phyloP scores from a whole-genome alignment of 1,139 yeast genomes.

The Suhomyces taliae region DNA sequence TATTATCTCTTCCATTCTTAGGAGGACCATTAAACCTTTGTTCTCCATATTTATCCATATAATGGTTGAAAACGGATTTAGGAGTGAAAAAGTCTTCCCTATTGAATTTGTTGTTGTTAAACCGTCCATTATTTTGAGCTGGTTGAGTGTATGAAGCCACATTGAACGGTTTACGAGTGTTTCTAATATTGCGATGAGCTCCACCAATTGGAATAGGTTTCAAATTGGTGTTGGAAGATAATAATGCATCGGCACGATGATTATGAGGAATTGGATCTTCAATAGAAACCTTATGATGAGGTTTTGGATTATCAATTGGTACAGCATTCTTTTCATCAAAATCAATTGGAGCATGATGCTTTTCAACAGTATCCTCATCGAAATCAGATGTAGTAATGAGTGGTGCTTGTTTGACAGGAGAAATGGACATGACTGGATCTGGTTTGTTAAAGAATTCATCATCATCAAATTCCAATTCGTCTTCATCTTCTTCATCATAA shows the following conservation, averaged over 20 bases:
- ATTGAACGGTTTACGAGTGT: constrained; percentile 61
- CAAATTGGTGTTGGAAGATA: constrained; percentile 40
- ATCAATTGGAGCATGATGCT: not conserved
- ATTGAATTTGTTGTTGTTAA: constrained; percentile 39
- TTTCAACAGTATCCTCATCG: constrained; percentile 1
- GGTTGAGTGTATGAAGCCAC: constrained; percentile 55
- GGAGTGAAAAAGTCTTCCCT: constrained; percentile 79
- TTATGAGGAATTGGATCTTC: constrained; percentile 33
- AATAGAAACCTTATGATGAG: constrained; percentile 8
- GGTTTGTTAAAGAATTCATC: constrained; percentile 20
- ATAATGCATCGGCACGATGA: constrained; percentile 47
- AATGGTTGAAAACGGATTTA: constrained; percentile 67
- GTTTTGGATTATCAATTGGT: constrained; percentile 12
- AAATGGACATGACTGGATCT: constrained; percentile 7
- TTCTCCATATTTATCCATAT: constrained; percentile 68
- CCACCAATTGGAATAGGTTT: constrained; percentile 47
- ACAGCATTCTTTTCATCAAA: constrained; percentile 8
- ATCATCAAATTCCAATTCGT: constrained; percentile 19
- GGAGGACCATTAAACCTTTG: constrained; percentile 21
- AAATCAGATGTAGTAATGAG: constrained; percentile 12
- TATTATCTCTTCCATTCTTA: constrained; percentile 27
- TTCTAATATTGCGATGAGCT: constrained; percentile 40
- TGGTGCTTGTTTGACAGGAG: constrained; percentile 12
- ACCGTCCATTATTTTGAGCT: constrained; percentile 18
- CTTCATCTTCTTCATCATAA: constrained; percentile 44